Evolutionary conservation across 2,329 filamentous ascomycete genomes (phyloP).

Genomic region (Orbilia ellipsospora): DNA sequence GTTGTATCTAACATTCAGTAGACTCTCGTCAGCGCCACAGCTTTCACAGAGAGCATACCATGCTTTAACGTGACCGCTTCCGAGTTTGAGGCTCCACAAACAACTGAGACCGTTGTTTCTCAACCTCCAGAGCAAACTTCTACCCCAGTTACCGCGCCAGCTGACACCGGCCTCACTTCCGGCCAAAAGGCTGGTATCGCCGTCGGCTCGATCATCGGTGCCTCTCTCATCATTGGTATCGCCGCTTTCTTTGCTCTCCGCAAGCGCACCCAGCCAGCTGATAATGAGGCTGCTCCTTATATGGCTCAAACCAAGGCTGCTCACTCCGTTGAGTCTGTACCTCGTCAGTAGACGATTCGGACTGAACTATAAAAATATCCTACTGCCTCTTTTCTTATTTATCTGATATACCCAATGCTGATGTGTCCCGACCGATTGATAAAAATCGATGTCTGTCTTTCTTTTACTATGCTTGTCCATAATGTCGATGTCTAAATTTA

Average conservation of each 20-base stretch:
- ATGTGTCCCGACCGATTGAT: conserved; percentile 10
- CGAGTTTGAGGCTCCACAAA: conserved; percentile 60
- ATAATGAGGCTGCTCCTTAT: conserved; percentile 49
- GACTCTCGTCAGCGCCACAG: conserved; percentile 62
- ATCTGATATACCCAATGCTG: conserved; percentile 39
- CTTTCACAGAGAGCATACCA: conserved; percentile 61
- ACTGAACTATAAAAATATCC: not conserved
- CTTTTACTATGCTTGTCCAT: conserved; percentile 21
- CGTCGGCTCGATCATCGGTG: conserved; percentile 58
- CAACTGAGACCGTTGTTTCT: conserved; percentile 55
- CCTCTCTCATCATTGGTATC: conserved; percentile 48
- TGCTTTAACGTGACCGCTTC: conserved; percentile 65
- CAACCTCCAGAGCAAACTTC: conserved; percentile 27
- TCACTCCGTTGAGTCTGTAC: conserved; percentile 52
- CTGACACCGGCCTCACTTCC: conserved; percentile 42
- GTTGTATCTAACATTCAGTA: conserved; percentile 30
- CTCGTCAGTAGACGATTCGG: conserved; percentile 37
- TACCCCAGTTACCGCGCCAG: conserved; percentile 10
- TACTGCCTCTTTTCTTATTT: conserved; percentile 22
- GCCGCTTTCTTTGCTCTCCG: conserved; percentile 56
- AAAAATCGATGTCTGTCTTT: conserved; percentile 28
- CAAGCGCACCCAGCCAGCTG: conserved; percentile 37
- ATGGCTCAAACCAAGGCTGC: conserved; percentile 50
- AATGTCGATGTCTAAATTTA: not conserved
- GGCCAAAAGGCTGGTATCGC: conserved; percentile 59